phyloP scores from a whole-genome alignment of 495 filamentous ascomycete genomes.

The Tuber aestivum region DNA sequence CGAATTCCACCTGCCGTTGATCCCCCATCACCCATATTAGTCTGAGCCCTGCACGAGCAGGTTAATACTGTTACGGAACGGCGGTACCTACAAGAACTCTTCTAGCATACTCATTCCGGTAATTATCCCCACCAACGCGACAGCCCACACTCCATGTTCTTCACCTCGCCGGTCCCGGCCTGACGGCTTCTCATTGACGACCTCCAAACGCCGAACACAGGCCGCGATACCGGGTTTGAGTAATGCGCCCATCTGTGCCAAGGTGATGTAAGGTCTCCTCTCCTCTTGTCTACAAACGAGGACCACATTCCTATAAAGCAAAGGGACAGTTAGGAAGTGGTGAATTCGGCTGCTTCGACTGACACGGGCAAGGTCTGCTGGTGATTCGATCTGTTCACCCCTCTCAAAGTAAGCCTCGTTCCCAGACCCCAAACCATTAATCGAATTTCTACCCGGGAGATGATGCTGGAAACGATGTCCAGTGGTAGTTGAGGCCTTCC shows the following conservation, averaged over 20 bases:
- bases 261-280: constrained; percentile 8
- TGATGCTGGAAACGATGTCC: constrained; percentile 29
- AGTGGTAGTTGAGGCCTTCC: constrained; percentile 27
- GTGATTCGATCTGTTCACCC: constrained; percentile 25
- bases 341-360: constrained; percentile 33
- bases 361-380: constrained; percentile 28
- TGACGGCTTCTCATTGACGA: constrained; percentile 11
- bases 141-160: constrained; percentile 34
- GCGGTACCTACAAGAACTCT: constrained; percentile 25
- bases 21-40: constrained; percentile 3
- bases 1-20: constrained; percentile 26
- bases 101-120: constrained; percentile 26
- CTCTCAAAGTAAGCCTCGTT: constrained; percentile 4
- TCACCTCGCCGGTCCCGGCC: neutral
- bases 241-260: constrained; percentile 25
- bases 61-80: neutral
- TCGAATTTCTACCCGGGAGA: constrained; percentile 23
- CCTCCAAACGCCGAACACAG: constrained; percentile 26
- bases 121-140: constrained; percentile 26
- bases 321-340: constrained; percentile 30
- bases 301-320: constrained; percentile 29
- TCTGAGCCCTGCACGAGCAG: neutral
- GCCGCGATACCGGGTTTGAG: constrained; percentile 33
- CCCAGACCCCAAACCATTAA: constrained; percentile 7
- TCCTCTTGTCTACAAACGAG: constrained; percentile 15